Conservation (phyloP, 805 yeast genomes). For the Zygosaccharomyces bailii region DNA sequence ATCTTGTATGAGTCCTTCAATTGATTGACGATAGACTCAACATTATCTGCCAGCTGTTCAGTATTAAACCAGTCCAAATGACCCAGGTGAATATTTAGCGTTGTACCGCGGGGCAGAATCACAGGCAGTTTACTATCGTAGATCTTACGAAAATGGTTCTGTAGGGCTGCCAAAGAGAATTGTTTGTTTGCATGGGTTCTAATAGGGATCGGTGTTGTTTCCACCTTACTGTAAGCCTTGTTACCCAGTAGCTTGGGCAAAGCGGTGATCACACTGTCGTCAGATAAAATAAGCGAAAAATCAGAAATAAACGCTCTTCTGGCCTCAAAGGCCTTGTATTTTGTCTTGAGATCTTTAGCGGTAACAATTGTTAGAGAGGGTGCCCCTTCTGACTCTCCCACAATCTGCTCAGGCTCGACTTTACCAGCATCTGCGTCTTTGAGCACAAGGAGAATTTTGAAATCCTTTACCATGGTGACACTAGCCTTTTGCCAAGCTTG, state of each 20-base stretch:
- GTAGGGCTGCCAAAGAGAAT: constrained; percentile 48
- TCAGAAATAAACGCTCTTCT: constrained; percentile 67
- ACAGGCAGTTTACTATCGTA: constrained; percentile 53
- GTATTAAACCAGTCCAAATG: constrained; percentile 41
- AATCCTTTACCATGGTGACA: constrained; percentile 34
- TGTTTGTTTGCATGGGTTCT: constrained; percentile 39
- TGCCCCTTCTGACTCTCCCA: constrained; percentile 46
- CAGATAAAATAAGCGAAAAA: constrained; percentile 77
- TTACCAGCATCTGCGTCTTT: constrained; percentile 39
- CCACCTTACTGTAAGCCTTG: constrained; percentile 62
- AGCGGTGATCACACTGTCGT: constrained; percentile 73
- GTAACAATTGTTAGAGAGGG: constrained; percentile 53
- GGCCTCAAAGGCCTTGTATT: constrained; percentile 84
- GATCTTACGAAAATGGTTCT: constrained; percentile 56
- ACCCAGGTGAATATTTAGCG: constrained; percentile 66
- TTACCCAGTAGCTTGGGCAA: constrained; percentile 88
- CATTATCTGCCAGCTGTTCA: constrained; percentile 56
- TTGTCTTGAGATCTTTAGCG: constrained; percentile 72
- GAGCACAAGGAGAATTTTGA: constrained; percentile 39
- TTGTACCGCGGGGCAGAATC: constrained; percentile 70
- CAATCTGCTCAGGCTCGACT: constrained; percentile 48
- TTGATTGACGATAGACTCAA: constrained; percentile 49
- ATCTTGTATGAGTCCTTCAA: constrained; percentile 44
- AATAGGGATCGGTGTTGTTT: constrained; percentile 68
- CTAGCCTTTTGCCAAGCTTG: constrained; percentile 31